Percentiles rank a stretch among this genome's conserved stretches.
Conservation (phyloP, 495 filamentous ascomycete species). For the Emericellopsis terricola region DNA sequence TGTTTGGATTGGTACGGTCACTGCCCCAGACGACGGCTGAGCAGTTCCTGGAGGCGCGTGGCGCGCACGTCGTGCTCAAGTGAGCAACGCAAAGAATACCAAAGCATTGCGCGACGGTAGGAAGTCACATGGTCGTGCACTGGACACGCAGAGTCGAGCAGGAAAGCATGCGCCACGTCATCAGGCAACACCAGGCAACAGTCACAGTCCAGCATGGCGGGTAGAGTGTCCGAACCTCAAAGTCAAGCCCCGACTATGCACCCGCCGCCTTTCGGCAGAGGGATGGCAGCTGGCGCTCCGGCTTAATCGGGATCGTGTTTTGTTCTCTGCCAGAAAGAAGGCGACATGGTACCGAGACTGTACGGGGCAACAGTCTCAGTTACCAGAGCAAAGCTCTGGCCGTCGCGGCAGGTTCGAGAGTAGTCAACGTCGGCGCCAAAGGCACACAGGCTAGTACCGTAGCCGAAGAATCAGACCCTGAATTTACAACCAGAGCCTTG, state of each 20-base stretch:
- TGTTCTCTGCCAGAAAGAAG: constrained; percentile 22
- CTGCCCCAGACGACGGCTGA: constrained; percentile 67
- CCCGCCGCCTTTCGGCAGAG: constrained; percentile 60
- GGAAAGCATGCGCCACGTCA: background rate
- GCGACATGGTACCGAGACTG: constrained; percentile 25
- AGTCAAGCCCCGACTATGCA: constrained; percentile 80
- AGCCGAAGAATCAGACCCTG: too few species aligned
- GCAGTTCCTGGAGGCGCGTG: constrained; percentile 72
- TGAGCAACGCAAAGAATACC: too few species aligned
- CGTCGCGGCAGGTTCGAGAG: constrained; percentile 13
- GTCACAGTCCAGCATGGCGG: background rate
- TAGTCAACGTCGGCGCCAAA: too few species aligned
- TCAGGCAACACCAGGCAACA: background rate
- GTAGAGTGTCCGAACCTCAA: constrained; percentile 49
- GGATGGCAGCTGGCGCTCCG: constrained; percentile 54
- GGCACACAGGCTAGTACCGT: too few species aligned
- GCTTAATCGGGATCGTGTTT: constrained; percentile 75
- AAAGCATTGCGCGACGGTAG: too few species aligned
- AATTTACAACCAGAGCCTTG: too few species aligned
- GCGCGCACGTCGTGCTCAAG: constrained; percentile 85
- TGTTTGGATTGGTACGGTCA: constrained; percentile 62
- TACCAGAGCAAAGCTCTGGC: constrained; percentile 21
- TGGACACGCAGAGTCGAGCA: background rate
- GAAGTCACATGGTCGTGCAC: background rate
- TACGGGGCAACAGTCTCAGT: constrained; percentile 26